Evolutionary conservation across 371 early-diverging fungal species (phyloP).

Genomic region (Zychaea mexicana): DNA sequence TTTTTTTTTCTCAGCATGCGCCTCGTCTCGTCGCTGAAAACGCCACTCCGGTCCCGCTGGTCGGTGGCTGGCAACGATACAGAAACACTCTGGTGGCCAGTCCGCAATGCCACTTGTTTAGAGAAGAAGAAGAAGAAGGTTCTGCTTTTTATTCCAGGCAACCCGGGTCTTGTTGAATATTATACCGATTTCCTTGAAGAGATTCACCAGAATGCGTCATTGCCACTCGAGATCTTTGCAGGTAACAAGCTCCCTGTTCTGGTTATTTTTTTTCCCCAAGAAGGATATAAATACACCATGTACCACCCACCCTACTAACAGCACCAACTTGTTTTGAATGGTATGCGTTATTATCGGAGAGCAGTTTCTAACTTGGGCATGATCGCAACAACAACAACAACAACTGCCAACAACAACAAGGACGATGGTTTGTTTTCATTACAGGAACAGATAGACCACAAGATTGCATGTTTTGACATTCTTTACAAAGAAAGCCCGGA

Average conservation of each 20-base stretch:
- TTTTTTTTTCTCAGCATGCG: constrained; percentile 1
- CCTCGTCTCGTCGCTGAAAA: constrained; percentile 6
- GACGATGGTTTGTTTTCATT: constrained; percentile 52
- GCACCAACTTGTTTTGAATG: no score
- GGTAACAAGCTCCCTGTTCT: constrained; percentile 26
- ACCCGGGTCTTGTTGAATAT: constrained; percentile 76
- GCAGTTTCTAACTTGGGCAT: constrained; percentile 64
- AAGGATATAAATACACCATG: no score
- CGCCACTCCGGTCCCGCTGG: constrained; percentile 51
- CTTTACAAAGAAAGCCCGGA: constrained; percentile 42
- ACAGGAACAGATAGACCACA: constrained; percentile 70
- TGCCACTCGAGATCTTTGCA: constrained; percentile 55
- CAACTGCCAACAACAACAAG: constrained; percentile 8
- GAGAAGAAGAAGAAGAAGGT: constrained; percentile 36
- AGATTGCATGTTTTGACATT: constrained; percentile 62
- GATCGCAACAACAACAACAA: constrained; percentile 35
- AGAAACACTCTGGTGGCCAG: constrained; percentile 60
- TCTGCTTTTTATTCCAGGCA: constrained; percentile 64
- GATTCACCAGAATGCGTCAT: constrained; percentile 32
- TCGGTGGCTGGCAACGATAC: constrained; percentile 51
- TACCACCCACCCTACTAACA: no score
- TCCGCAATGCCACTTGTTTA: no score
- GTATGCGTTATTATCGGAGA: no score
- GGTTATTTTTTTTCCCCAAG: neutral
- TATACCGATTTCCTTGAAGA: constrained; percentile 64